Conservation (phyloP, 305 asterid genomes). For the Solanum hybrid region DNA sequence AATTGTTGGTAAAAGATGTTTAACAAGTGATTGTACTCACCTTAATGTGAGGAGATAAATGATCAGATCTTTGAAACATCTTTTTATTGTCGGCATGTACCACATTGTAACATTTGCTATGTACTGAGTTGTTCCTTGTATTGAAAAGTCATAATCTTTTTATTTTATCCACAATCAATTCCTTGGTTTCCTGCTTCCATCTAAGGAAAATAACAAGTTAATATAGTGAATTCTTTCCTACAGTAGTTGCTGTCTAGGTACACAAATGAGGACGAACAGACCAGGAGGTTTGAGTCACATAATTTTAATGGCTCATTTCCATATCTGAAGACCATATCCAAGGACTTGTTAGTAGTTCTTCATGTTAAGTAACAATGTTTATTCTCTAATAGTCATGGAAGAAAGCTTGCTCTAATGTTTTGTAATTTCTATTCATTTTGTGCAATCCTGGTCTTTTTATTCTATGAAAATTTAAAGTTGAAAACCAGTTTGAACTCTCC, state of each 20-base stretch:
- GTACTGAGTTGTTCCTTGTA: background rate
- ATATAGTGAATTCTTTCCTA: background rate
- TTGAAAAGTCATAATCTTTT: background rate
- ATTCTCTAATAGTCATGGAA: background rate
- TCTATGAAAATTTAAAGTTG: background rate
- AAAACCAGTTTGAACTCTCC: background rate
- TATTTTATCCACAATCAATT: background rate
- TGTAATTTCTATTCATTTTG: background rate
- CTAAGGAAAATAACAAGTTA: background rate
- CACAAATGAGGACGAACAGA: background rate
- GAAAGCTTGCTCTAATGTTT: background rate
- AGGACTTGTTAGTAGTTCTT: background rate
- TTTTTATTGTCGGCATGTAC: too few species aligned
- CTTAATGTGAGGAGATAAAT: background rate
- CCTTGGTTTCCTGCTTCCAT: background rate
- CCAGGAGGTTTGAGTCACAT: background rate
- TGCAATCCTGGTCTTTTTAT: background rate
- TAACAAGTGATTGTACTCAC: background rate
- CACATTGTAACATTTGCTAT: too few species aligned
- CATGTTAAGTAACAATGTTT: background rate
- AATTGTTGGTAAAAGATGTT: background rate
- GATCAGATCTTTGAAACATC: background rate
- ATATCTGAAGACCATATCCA: background rate
- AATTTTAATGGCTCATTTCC: background rate
- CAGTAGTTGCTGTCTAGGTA: background rate